Evolutionary conservation across 306 rosid species (phyloP).

Genomic region (Cicer pinnatifidum): DNA sequence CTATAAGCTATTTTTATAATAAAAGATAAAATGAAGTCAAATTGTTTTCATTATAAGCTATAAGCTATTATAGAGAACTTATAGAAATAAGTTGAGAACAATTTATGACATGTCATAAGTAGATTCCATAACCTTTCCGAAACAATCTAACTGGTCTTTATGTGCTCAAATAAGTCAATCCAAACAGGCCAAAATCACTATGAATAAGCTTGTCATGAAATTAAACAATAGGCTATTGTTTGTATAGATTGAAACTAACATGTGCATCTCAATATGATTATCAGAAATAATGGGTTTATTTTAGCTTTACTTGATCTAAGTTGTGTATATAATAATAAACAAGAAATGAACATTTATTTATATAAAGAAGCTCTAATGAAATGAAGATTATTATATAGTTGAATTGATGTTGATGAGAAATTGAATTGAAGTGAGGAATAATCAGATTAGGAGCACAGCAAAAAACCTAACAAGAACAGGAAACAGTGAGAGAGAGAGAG

Average conservation of each 20-base stretch:
- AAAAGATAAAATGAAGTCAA: no score
- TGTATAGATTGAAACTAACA: neutral
- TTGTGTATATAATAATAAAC: neutral
- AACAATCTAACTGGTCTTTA: neutral
- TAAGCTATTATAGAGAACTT: neutral
- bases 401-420: neutral
- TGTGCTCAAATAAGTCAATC: neutral
- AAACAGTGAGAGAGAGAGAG: neutral
- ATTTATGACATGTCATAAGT: no score
- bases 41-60: neutral
- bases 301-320: neutral
- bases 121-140: neutral
- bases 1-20: no score
- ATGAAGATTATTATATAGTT: no score
- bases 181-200: no score
- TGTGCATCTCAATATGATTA: neutral
- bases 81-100: no score
- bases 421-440: neutral
- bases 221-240: neutral
- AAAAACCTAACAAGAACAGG: neutral
- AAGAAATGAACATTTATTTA: neutral
- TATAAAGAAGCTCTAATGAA: neutral
- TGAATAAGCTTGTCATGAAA: neutral
- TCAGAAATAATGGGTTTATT: neutral
- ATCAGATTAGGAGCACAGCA: neutral